phyloP scores from a whole-genome alignment of 208 protist genomes.

The Herpetomonas samuelpessoai region DNA sequence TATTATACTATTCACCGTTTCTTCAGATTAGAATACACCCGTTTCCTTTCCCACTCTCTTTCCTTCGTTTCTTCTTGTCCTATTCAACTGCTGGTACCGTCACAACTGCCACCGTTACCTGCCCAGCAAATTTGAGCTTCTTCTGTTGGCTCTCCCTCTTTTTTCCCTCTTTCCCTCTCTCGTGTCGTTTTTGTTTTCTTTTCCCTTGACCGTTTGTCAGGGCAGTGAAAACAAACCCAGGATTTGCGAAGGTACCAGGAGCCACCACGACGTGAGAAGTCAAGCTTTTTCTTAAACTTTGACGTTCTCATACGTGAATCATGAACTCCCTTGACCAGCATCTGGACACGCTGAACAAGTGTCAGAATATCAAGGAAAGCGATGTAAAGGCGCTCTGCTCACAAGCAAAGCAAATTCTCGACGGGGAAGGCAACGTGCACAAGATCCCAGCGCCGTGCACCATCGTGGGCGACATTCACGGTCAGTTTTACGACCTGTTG shows the following conservation, averaged over 20 bases:
- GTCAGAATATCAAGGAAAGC: conserved; percentile 91
- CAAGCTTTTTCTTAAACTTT: too few species aligned
- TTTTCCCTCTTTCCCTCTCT: conserved; percentile 11
- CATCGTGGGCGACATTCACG: conserved; percentile 94
- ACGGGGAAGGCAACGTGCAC: conserved; percentile 90
- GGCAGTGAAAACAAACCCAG: neutral
- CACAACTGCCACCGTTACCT: neutral
- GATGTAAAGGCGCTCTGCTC: conserved; percentile 91
- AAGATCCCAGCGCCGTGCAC: conserved; percentile 90
- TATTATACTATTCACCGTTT: too few species aligned
- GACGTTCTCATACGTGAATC: too few species aligned
- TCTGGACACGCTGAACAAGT: conserved; percentile 95
- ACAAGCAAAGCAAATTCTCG: conserved; percentile 80
- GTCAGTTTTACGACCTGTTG: conserved; percentile 97
- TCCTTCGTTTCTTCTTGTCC: too few species aligned
- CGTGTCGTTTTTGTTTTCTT: conserved; percentile 14
- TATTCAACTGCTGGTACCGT: too few species aligned
- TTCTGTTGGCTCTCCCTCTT: neutral
- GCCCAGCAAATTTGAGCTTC: conserved; percentile 5
- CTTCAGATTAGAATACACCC: too few species aligned
- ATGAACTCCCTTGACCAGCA: conserved; percentile 94
- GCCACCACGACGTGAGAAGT: too few species aligned
- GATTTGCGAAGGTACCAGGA: neutral
- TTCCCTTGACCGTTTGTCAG: neutral
- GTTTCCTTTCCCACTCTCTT: too few species aligned